Evolutionary conservation across 192 early-diverging fungal species (phyloP).

Genomic region (Borealophlyctis nickersoniae): DNA sequence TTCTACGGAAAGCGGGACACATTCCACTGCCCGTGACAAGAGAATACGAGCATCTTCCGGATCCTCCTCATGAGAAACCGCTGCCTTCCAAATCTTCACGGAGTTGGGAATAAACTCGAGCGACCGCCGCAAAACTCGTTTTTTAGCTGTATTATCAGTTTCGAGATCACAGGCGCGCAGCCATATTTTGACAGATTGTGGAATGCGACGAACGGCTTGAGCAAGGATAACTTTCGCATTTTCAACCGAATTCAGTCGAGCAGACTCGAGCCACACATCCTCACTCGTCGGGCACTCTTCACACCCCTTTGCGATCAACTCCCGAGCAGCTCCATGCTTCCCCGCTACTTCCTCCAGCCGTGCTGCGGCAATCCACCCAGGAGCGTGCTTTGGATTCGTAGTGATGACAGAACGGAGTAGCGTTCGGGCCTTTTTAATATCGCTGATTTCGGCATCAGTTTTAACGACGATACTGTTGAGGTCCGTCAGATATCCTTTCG

Average conservation of each 20-base stretch:
- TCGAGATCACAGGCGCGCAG: conserved; percentile 82
- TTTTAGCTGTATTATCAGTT: conserved; percentile 68
- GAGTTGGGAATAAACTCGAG: conserved; percentile 93
- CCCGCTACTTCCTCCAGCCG: conserved; percentile 91
- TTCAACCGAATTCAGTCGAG: conserved; percentile 77
- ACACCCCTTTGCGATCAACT: conserved; percentile 87
- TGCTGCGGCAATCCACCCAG: conserved; percentile 98
- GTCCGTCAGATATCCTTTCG: conserved; percentile 94
- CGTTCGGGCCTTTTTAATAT: conserved; percentile 86
- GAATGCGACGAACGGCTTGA: conserved; percentile 82
- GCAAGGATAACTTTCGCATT: conserved; percentile 90
- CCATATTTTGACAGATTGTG: conserved; percentile 94
- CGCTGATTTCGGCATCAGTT: conserved; percentile 76
- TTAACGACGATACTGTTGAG: conserved; percentile 79
- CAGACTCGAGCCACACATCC: conserved; percentile 97
- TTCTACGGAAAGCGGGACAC: conserved; percentile 85
- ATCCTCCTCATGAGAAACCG: conserved; percentile 87
- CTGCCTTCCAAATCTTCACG: conserved; percentile 87
- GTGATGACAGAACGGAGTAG: conserved; percentile 86
- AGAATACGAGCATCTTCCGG: conserved; percentile 87
- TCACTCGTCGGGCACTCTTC: conserved; percentile 90
- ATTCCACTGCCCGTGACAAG: conserved; percentile 89
- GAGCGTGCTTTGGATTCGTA: conserved; percentile 93
- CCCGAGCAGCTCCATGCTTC: conserved; percentile 77
- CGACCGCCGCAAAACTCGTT: conserved; percentile 81